Percentiles rank a stretch among this genome's conserved stretches.
Evolutionary conservation across 2,329 filamentous ascomycete genomes (phyloP).

Genomic region (Ceratocystis ficicola): DNA sequence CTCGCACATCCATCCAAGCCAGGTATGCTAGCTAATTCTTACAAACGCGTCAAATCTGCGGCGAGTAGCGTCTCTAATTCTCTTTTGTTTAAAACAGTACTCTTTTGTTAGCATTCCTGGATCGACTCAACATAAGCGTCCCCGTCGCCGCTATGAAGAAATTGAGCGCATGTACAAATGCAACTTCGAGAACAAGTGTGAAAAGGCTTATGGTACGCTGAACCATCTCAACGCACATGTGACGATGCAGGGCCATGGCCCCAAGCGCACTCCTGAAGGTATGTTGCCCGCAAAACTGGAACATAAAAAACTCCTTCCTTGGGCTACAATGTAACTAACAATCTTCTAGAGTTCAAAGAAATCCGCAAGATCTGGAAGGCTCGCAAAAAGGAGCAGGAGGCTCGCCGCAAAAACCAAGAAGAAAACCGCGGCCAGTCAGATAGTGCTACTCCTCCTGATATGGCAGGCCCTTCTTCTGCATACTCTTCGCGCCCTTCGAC

Average conservation of each 20-base stretch:
- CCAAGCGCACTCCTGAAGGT: conserved; percentile 96
- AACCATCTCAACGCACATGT: conserved; percentile 98
- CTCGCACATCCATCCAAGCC: conserved; percentile 6
- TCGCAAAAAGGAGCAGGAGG: conserved; percentile 97
- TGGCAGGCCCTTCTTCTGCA: neutral
- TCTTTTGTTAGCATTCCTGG: conserved; percentile 96
- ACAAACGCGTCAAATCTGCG: too few species aligned
- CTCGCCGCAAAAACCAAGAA: conserved; percentile 53
- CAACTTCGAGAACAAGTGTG: conserved; percentile 82
- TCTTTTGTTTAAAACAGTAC: conserved; percentile 40
- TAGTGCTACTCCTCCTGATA: conserved; percentile 6
- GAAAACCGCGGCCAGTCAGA: neutral
- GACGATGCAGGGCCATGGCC: conserved; percentile 94
- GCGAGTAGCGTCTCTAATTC: neutral
- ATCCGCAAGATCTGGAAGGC: conserved; percentile 99
- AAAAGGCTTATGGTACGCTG: conserved; percentile 94
- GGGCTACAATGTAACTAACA: neutral
- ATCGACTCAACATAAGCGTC: conserved; percentile 92
- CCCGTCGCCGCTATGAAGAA: conserved; percentile 86
- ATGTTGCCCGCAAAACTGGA: conserved; percentile 31
- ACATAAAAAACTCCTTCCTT: neutral
- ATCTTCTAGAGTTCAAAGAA: conserved; percentile 78
- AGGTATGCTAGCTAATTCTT: neutral
- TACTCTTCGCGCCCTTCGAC: neutral
- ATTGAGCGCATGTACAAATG: conserved; percentile 99